A percentile compares a stretch with the other conserved stretches of the same genome.
Evolutionary conservation across 768 basidiomycete species (phyloP).

Genomic region (Boletus pseudo-olivaceus): DNA sequence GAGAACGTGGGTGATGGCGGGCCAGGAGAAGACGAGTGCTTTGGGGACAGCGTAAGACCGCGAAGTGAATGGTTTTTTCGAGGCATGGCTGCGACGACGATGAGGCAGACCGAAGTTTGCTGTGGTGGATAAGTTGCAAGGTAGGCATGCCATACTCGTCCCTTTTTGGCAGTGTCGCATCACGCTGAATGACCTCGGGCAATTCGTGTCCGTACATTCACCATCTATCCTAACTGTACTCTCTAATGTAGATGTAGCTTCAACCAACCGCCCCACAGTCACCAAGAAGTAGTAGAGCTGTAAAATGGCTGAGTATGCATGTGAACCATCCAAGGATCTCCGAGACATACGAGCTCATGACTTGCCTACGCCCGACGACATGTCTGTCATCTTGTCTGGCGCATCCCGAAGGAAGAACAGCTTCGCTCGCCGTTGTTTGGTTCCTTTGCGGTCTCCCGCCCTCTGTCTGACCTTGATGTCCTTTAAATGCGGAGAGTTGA

Average conservation of each 20-base stretch:
- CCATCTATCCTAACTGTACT: constrained; percentile 8
- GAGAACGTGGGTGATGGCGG: constrained; percentile 85
- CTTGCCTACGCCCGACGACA: constrained; percentile 46
- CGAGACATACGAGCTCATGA: constrained; percentile 20
- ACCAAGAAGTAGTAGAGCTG: constrained; percentile 1
- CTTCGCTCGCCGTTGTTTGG: constrained; percentile 70
- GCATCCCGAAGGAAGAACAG: constrained; percentile 79
- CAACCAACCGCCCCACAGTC: neutral
- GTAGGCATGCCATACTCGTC: constrained; percentile 6
- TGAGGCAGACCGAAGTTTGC: constrained; percentile 11
- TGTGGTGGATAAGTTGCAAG: constrained; percentile 14
- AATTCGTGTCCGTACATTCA: neutral
- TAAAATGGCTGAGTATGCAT: constrained; percentile 1
- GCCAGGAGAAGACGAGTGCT: constrained; percentile 45
- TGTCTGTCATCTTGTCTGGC: constrained; percentile 80
- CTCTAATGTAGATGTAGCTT: neutral
- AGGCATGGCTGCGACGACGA: constrained; percentile 36
- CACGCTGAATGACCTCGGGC: neutral
- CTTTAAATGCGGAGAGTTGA: constrained; percentile 82
- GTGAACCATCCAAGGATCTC: neutral
- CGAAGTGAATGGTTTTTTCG: constrained; percentile 56
- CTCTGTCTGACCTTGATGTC: constrained; percentile 75
- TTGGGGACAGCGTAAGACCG: constrained; percentile 46
- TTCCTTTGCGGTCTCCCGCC: constrained; percentile 46
- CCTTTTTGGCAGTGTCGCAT: constrained; percentile 14